phyloP scores from a whole-genome alignment of 371 early-diverging fungal species.

The Lichtheimia ornata region DNA sequence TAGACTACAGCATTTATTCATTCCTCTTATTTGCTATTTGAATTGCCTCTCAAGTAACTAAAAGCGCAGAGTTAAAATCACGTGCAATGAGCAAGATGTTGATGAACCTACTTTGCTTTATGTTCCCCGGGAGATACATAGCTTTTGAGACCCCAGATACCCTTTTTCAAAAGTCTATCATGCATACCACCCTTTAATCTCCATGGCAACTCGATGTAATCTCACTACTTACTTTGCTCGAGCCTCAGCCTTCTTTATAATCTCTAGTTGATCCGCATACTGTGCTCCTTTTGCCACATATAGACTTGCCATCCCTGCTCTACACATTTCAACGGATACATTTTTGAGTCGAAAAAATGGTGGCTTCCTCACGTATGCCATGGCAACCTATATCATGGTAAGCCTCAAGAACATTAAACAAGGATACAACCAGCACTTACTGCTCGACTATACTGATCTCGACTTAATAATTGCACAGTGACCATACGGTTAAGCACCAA shows the following conservation, averaged over 20 bases:
- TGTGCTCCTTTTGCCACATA: constrained; percentile 71
- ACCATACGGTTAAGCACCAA: constrained; percentile 54
- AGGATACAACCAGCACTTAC: constrained; percentile 29
- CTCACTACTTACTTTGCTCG: constrained; percentile 59
- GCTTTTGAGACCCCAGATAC: constrained; percentile 43
- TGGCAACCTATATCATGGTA: constrained; percentile 51
- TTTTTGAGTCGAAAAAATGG: constrained; percentile 55
- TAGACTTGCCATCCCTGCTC: constrained; percentile 67
- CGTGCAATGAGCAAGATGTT: neutral
- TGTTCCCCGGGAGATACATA: constrained; percentile 45
- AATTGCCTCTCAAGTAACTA: too few relatives aligned
- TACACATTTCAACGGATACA: constrained; percentile 71
- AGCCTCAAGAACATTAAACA: neutral
- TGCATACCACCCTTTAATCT: neutral
- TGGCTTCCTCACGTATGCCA: constrained; percentile 58
- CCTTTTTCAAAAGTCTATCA: constrained; percentile 26
- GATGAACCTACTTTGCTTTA: constrained; percentile 35
- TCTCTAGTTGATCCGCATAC: constrained; percentile 56
- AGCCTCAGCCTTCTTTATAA: constrained; percentile 51
- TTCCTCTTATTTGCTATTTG: neutral
- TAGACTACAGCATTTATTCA: neutral
- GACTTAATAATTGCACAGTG: constrained; percentile 48
- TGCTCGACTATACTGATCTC: constrained; percentile 74
- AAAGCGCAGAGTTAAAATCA: neutral
- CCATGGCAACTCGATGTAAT: neutral